phyloP scores from a whole-genome alignment of 2,329 filamentous ascomycete genomes.

The Calonectria leucothoes region DNA sequence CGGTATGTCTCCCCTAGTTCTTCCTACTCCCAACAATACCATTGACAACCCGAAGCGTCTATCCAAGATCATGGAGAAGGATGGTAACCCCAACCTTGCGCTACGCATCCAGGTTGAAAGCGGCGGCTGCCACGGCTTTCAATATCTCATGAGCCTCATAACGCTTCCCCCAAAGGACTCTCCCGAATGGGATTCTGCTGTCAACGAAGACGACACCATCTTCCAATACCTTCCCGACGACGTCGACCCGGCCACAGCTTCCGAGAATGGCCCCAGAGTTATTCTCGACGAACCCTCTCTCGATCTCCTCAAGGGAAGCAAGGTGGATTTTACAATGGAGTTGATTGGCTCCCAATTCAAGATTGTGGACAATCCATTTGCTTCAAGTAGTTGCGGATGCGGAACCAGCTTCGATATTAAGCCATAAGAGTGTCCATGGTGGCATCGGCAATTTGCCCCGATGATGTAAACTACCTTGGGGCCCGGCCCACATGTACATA shows the following conservation, averaged over 20 bases:
- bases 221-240: constrained; percentile 76
- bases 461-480: constrained; percentile 25
- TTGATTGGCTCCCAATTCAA: constrained; percentile 92
- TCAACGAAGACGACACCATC: constrained; percentile 84
- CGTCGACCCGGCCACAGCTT: constrained; percentile 43
- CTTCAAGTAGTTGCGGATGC: constrained; percentile 95
- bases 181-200: constrained; percentile 47
- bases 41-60: constrained; percentile 67
- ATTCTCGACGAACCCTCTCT: constrained; percentile 90
- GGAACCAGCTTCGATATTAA: constrained; percentile 98
- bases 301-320: constrained; percentile 91
- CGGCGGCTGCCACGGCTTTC: constrained; percentile 97
- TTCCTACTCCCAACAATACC: background rate
- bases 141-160: constrained; percentile 93
- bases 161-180: constrained; percentile 61
- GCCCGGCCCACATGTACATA: constrained; percentile 23
- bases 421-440: constrained; percentile 52
- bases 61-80: constrained; percentile 78
- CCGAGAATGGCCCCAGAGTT: constrained; percentile 72
- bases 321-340: constrained; percentile 96
- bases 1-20: constrained; percentile 62
- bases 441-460: background rate
- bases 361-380: constrained; percentile 91
- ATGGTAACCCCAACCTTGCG: constrained; percentile 81
- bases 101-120: constrained; percentile 93